Evolutionary conservation across 495 filamentous ascomycete genomes (phyloP).

Genomic region (Apodospora peruviana): DNA sequence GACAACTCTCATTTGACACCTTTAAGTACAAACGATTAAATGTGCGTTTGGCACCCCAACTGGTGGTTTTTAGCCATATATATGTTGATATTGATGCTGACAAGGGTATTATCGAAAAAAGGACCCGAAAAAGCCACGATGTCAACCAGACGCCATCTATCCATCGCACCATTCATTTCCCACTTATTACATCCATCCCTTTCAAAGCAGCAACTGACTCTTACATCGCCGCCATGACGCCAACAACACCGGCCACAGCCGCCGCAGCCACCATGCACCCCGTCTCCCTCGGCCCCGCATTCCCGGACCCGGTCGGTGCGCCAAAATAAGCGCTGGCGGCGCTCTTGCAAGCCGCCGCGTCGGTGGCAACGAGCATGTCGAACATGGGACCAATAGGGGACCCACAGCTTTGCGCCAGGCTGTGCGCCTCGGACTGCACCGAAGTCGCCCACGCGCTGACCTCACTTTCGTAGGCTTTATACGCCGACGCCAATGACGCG

Average conservation of each 20-base stretch:
- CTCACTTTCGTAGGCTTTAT: not conserved
- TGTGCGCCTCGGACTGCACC: not conserved
- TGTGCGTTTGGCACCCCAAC: too few relatives aligned
- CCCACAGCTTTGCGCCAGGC: not conserved
- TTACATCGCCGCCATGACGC: not conserved
- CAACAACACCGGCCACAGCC: not conserved
- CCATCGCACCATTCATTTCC: too few relatives aligned
- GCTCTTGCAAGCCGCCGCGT: not conserved
- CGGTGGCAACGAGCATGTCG: not conserved
- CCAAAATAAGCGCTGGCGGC: not conserved
- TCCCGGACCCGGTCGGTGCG: not conserved
- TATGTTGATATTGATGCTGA: too few relatives aligned
- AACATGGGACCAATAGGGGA: not conserved
- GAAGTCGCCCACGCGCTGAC: not conserved
- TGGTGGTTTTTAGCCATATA: too few relatives aligned
- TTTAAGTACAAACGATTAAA: too few relatives aligned
- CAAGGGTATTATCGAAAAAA: too few relatives aligned
- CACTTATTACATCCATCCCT: not conserved
- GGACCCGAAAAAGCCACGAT: too few relatives aligned
- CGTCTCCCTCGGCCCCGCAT: not conserved
- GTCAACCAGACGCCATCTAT: too few relatives aligned
- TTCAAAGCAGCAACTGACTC: not conserved
- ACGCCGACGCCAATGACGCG: not conserved
- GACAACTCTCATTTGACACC: too few relatives aligned
- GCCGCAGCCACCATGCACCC: not conserved